These are phyloP conservation scores for Fusarium xyrophilum DNA, from an alignment of 2,329 filamentous ascomycete species.

Conservation along the genomic window DNA sequence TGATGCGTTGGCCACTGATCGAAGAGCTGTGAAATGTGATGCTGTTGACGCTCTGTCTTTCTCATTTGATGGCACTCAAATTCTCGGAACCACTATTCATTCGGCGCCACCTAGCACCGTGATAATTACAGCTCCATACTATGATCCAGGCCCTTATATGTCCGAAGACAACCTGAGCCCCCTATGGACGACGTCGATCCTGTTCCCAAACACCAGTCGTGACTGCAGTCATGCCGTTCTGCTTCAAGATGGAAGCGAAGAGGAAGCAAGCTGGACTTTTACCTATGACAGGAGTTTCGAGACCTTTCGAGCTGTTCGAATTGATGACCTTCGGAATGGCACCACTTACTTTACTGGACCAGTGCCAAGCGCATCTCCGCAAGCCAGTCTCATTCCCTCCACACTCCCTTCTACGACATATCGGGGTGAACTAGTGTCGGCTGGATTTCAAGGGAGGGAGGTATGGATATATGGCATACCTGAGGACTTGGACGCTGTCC, in stretches of 20 bases:
- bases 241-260: constrained; percentile 64
- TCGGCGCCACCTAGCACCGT: constrained; percentile 73
- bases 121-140: constrained; percentile 80
- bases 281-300: constrained; percentile 79
- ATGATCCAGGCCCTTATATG: constrained; percentile 72
- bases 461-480: constrained; percentile 83
- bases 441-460: constrained; percentile 74
- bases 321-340: constrained; percentile 76
- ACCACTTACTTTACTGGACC: constrained; percentile 83
- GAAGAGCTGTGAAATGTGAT: constrained; percentile 79
- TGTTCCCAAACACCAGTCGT: constrained; percentile 81
- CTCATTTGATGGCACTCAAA: constrained; percentile 78
- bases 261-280: constrained; percentile 77
- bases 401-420: constrained; percentile 74
- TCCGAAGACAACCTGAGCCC: constrained; percentile 73
- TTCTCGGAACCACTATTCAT: constrained; percentile 76
- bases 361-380: constrained; percentile 57
- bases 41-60: constrained; percentile 77
- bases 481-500: constrained; percentile 70
- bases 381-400: constrained; percentile 69
- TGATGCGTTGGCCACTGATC: constrained; percentile 68
- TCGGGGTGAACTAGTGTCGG: constrained; percentile 73
- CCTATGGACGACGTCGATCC: constrained; percentile 84
- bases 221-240: constrained; percentile 80
- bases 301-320: constrained; percentile 77